Evolutionary conservation across 331 rosid species (phyloP).

Genomic region (Telfairia occidentalis): DNA sequence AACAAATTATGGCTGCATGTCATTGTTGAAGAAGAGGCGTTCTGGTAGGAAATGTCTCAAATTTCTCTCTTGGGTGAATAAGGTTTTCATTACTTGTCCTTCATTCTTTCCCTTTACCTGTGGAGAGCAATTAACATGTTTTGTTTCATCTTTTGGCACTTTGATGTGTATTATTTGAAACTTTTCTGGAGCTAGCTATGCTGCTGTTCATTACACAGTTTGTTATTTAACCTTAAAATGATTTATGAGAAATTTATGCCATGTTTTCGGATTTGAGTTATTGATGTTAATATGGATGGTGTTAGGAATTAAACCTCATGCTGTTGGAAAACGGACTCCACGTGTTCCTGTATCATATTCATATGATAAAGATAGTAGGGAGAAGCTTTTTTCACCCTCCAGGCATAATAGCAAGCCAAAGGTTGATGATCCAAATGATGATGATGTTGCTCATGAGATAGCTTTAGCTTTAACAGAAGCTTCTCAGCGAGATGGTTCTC

Average conservation of each 20-base stretch:
- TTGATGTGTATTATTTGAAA: neutral
- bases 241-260: neutral
- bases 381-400: constrained; percentile 42
- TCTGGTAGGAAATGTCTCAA: constrained; percentile 46
- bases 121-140: neutral
- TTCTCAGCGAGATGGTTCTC: constrained; percentile 65
- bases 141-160: neutral
- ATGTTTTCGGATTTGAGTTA: neutral
- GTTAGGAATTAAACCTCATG: constrained; percentile 74
- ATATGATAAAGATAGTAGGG: constrained; percentile 45
- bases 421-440: constrained; percentile 30
- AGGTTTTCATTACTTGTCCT: neutral
- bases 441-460: constrained; percentile 64
- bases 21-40: constrained; percentile 68
- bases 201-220: neutral
- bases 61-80: constrained; percentile 11
- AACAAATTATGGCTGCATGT: constrained; percentile 61
- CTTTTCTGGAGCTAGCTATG: neutral
- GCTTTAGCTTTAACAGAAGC: constrained; percentile 76
- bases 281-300: neutral
- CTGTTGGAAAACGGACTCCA: constrained; percentile 92
- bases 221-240: neutral
- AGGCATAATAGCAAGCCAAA: constrained; percentile 40
- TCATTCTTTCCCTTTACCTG: neutral
- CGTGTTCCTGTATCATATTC: constrained; percentile 71